Percentiles rank a stretch among this genome's conserved stretches.
These are phyloP conservation scores for Lablab purpureus DNA, from an alignment of 306 rosid genomes.

Conservation along the genomic window DNA sequence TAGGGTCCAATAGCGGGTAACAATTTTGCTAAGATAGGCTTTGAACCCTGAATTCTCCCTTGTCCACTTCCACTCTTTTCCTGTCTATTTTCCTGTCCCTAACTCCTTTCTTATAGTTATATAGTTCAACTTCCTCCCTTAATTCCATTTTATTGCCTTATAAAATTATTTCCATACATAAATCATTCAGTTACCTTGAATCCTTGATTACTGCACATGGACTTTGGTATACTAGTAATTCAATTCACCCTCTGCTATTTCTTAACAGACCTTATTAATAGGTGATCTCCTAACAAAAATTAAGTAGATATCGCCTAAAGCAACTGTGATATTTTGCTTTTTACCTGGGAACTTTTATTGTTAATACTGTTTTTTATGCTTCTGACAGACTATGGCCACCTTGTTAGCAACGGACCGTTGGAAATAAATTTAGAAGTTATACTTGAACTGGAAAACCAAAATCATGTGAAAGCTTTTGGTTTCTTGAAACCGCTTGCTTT, in stretches of 20 bases:
- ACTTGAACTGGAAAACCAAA: conserved; percentile 15
- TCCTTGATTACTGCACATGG: not conserved
- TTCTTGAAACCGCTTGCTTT: not conserved
- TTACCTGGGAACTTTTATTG: not conserved
- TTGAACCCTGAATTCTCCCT: not conserved
- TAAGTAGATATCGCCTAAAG: conserved; percentile 11
- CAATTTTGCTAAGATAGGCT: no score
- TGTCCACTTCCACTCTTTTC: not conserved
- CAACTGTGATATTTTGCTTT: not conserved
- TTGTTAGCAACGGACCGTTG: not conserved
- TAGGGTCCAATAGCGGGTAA: no score
- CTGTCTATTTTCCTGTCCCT: not conserved
- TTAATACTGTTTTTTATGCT: conserved; percentile 17
- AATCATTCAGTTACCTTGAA: not conserved
- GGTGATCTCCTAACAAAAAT: conserved; percentile 20
- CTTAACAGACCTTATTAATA: not conserved
- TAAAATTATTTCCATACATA: conserved; percentile 1
- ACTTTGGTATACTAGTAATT: not conserved
- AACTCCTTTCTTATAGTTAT: conserved; percentile 13
- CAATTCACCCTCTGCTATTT: conserved; percentile 12
- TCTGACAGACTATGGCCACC: not conserved
- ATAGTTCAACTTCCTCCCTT: not conserved
- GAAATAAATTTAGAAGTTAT: not conserved
- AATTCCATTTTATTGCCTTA: not conserved
- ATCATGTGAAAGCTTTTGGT: not conserved